Base-by-base conservation (phyloP, 2,329 filamentous ascomycete species). In the Microdochium trichocladiopsis region DNA sequence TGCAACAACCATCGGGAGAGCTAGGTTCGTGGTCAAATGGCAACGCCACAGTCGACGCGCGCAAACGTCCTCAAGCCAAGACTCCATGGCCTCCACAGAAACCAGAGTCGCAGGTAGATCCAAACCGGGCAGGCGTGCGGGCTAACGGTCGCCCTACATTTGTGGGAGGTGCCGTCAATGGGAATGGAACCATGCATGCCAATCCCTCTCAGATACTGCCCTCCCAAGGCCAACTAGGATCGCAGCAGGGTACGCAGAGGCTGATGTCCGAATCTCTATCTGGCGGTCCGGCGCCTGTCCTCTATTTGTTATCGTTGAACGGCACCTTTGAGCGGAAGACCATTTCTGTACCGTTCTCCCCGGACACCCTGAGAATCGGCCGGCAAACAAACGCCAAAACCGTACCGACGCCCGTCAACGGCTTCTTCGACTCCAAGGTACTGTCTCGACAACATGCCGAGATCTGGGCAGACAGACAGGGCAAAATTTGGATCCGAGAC, bases 371-470 rank as follows among this genome's bases (percentile, higher is more conserved):
- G 49, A 86, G 91, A 57, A 96, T 99, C 64, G 94, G 94, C 47
- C 87, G 94, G 48, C 94, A 99, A 71, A 99, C 94, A 21, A 99
- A 99, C 69, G 89, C 90, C 58, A 97, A 96, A 71, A 97, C 94
- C 0, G 82, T 95, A 12, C 94, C 94, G 0, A 96, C 92, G 0
- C 85, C 90, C 1, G 73, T 86, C 55, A 99, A 99, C 70, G 94
- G 94, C 33, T 99, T 88, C 69, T 99, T 99, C 64, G 94, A 99
- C 69, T 97, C 93, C 50, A 99, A 99, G 70, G 94, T 99, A 24
- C 80, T 99, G 23, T 97, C 94, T 37, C 82, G 94, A 61, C 91
- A 96, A 66, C 94, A 99, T 68, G 94, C 94, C 33, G 94, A 99
- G 68, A 88, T 99, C 36, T 97, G 91, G 84, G 91, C 94, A 22